Conservation (phyloP, 768 basidiomycete genomes). For the Podaxis sp. region DNA sequence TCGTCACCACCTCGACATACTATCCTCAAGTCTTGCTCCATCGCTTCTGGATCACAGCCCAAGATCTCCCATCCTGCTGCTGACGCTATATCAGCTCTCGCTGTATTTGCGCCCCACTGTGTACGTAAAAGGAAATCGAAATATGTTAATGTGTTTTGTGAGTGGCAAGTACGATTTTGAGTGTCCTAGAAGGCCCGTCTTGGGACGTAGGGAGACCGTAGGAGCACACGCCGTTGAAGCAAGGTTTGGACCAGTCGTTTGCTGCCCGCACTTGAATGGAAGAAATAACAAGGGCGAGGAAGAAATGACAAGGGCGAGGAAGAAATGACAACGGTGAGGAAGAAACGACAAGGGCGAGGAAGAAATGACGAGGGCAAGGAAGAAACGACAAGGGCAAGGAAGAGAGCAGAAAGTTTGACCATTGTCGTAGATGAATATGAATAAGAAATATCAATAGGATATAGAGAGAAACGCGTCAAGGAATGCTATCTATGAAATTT, state of each 20-base stretch:
- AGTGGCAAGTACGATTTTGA: constrained; percentile 33
- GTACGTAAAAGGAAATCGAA: background rate
- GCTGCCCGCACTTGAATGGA: constrained; percentile 20
- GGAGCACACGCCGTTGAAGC: constrained; percentile 37
- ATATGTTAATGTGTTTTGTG: background rate
- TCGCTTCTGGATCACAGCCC: constrained; percentile 38
- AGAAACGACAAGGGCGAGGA: too few relatives aligned
- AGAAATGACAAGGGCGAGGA: too few relatives aligned
- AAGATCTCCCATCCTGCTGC: constrained; percentile 56
- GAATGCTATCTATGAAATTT: too few relatives aligned
- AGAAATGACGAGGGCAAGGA: too few relatives aligned
- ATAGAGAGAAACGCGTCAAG: too few relatives aligned
- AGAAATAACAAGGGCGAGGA: background rate
- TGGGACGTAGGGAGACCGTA: constrained; percentile 36
- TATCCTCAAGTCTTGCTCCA: constrained; percentile 47
- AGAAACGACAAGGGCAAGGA: background rate
- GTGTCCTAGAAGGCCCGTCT: constrained; percentile 34
- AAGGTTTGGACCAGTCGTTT: constrained; percentile 45
- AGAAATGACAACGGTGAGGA: too few relatives aligned
- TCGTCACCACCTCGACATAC: constrained; percentile 36
- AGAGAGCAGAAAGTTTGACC: background rate
- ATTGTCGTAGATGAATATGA: background rate
- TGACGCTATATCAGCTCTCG: constrained; percentile 44
- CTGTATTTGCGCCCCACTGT: constrained; percentile 37
- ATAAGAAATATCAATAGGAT: background rate